These are phyloP conservation scores for Bifiguratus adelaidae DNA, from an alignment of 192 early-diverging fungal genomes.

Conservation along the genomic window DNA sequence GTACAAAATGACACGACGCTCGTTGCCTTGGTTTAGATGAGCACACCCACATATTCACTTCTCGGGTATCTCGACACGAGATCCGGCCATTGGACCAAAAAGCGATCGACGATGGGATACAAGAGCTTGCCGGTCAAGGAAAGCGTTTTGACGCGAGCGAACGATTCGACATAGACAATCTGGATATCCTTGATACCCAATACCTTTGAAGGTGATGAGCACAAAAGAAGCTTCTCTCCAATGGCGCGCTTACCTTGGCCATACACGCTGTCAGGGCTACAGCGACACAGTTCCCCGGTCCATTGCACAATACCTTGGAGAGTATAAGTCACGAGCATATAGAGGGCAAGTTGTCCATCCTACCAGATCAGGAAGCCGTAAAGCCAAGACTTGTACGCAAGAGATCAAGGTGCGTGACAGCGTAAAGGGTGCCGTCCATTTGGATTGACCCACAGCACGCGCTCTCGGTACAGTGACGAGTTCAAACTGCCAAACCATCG, in stretches of 20 bases:
- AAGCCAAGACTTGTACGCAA: slow-evolving; percentile 20
- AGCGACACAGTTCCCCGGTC: slow-evolving; percentile 81
- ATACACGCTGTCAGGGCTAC: slow-evolving; percentile 50
- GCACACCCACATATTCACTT: slow-evolving; percentile 46
- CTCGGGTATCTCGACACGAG: slow-evolving; percentile 40
- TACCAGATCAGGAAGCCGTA: slow-evolving; percentile 46
- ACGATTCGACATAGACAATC: slow-evolving; percentile 83
- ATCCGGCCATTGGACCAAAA: slow-evolving; percentile 87
- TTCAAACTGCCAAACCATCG: not conserved
- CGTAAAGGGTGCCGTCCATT: slow-evolving; percentile 37
- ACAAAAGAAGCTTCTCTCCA: not conserved
- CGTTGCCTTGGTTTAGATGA: no score
- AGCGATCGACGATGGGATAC: slow-evolving; percentile 69
- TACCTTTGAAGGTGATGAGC: slow-evolving; percentile 13
- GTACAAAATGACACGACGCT: no score
- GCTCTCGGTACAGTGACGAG: no score
- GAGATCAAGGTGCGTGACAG: slow-evolving; percentile 26
- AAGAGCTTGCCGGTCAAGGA: slow-evolving; percentile 83
- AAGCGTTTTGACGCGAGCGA: slow-evolving; percentile 76
- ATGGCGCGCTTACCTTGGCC: slow-evolving; percentile 30
- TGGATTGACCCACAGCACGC: slow-evolving; percentile 64
- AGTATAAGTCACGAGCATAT: no score
- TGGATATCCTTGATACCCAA: slow-evolving; percentile 40
- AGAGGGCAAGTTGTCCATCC: slow-evolving; percentile 12
- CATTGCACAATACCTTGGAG: slow-evolving; percentile 70